A percentile compares a stretch with the other conserved stretches of the same genome.
These are phyloP conservation scores for Pyracantha coccinea DNA, from an alignment of 331 rosid genomes.

Conservation along the genomic window DNA sequence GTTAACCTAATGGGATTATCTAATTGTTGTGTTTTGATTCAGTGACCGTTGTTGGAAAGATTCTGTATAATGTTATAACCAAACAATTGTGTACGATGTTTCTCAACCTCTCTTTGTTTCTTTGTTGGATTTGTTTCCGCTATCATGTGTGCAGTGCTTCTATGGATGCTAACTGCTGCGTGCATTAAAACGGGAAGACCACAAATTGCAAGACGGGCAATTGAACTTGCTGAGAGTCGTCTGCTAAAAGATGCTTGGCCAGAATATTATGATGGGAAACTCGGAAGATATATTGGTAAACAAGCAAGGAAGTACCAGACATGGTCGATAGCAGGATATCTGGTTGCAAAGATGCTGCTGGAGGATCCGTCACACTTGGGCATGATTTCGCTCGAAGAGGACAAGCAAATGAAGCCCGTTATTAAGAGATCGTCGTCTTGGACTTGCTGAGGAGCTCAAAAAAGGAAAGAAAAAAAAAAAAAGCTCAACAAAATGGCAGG, in stretches of 20 bases:
- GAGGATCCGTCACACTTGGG: slow-evolving; percentile 97
- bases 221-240: slow-evolving; percentile 89
- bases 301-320: slow-evolving; percentile 96
- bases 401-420: slow-evolving; percentile 84
- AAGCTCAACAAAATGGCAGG: slow-evolving; percentile 19
- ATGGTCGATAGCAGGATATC: slow-evolving; percentile 90
- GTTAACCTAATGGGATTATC: not conserved
- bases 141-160: slow-evolving; percentile 59
- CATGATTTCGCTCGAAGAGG: slow-evolving; percentile 95
- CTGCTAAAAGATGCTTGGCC: slow-evolving; percentile 91
- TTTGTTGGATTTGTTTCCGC: not conserved
- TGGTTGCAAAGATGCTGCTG: slow-evolving; percentile 95
- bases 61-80: not conserved
- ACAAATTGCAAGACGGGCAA: slow-evolving; percentile 83
- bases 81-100: not conserved
- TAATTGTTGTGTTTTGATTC: not conserved
- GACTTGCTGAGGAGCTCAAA: slow-evolving; percentile 53
- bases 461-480: slow-evolving; percentile 20
- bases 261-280: slow-evolving; percentile 87
- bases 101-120: not conserved
- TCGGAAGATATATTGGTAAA: slow-evolving; percentile 77
- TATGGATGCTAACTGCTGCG: slow-evolving; percentile 92
- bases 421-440: slow-evolving; percentile 86
- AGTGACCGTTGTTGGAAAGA: not conserved
- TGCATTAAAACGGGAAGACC: slow-evolving; percentile 94